Conservation (phyloP, 169 alveolate species). For the Amoebophrya sp. region DNA sequence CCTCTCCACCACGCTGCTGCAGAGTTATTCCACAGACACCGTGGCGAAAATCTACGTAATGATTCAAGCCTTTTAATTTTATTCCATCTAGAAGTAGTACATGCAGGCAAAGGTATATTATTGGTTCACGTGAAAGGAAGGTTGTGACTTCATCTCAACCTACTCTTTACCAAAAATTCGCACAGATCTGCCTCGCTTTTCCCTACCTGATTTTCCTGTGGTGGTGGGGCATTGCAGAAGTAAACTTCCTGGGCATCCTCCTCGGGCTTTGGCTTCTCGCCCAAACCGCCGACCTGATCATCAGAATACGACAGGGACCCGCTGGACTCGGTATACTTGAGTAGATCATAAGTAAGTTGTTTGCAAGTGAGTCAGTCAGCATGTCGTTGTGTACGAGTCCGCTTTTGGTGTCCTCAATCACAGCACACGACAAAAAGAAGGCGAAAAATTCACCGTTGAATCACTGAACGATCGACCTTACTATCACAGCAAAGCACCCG, state of each 20-base stretch:
- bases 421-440: no score
- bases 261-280: background rate
- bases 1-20: background rate
- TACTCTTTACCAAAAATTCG: background rate
- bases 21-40: background rate
- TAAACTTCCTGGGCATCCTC: background rate
- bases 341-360: no score
- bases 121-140: background rate
- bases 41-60: background rate
- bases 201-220: background rate
- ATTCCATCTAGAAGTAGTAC: no score
- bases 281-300: background rate
- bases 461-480: no score
- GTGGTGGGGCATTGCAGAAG: background rate
- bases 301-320: background rate
- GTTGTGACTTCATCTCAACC: background rate
- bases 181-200: background rate
- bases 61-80: no score
- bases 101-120: no score
- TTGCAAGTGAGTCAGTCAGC: no score
- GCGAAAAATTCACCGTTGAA: no score
- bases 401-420: no score
- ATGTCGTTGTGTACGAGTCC: no score
- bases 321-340: background rate
- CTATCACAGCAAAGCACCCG: slow-evolving; percentile 6